Evolutionary conservation across 495 filamentous ascomycete species (phyloP), one percentile per base, ranked within the genome.

Genomic region (Umbilicaria muhlenbergii): DNA sequence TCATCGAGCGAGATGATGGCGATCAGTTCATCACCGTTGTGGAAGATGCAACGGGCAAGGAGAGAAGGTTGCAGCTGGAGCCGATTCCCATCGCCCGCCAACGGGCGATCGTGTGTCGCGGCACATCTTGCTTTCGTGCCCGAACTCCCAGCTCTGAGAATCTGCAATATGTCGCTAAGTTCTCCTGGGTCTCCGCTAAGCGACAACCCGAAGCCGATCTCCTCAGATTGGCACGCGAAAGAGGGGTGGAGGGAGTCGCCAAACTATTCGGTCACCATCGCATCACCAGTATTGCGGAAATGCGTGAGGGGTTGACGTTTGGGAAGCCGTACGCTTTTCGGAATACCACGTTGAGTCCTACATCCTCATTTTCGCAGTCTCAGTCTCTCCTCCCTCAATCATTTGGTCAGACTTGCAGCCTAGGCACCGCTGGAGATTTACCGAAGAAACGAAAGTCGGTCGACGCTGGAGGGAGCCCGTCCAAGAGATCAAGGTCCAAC

Each of bases 101-200:
- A 15, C 35, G 35, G 17, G 35, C 35, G 14, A 37, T 37, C 10
- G 24, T 17, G 8, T 32, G 17, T 34, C 14, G 36, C 18, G 42
- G 42, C 45, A 51, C 48, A 38, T 38, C 42, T 15, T 52, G 48
- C 37, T 51, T 46, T 49, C 42, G 40, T 44, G 55, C 54, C 32
- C 53, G 34, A 31, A 55, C 28, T 36, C 31, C 11, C 32, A 52
- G 34, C 28, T 36, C 50, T 13, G 38, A 38, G 38, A 16, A 51
- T 31, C 53, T 39, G 44, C 42, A 48, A 28, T 51, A 49, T 39
- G 55, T 57, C n/a, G 46, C 57, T 14, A 57, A 57, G 40, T 51
- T 57, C 39, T 44, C 55, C 24, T 58, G 55, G 56, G 49, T 36
- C 39, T 55, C 55, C 34, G 44, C 52, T 28, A 57, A 58, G 43